Evolutionary conservation across 345 rosid genomes (phyloP), one percentile per base, ranked within the genome.

Genomic region (Schrenkiella parvula): DNA sequence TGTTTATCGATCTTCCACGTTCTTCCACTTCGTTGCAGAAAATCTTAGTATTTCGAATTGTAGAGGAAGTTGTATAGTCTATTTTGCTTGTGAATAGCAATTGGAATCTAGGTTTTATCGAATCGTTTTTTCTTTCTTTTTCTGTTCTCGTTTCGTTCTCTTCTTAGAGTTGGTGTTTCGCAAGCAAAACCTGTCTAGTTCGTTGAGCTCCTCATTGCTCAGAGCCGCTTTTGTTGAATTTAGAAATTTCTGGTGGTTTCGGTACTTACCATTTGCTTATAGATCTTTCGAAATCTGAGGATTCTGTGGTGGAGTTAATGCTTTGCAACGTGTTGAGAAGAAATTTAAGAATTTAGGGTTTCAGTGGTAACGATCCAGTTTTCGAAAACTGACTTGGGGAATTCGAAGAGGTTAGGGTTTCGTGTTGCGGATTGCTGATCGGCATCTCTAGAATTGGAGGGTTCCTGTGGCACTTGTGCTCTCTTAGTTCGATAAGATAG

Each of bases 221-320:
- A 42, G 52, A 56, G 66, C 58, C 21, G 50, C 39, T 50, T 59
- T 60, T 59, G 48, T 70, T 70, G 66, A 58, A 57, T 46, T 70
- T 26, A 22, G 42, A n/a, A 17, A 22, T 51, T 26, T n/a, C 29
- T 11, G 39, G 26, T 11, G 42, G 51, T 53, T 67, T 67, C 21
- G 62, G 4, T 38, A 10, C 60, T 50, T 65, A 2, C 6, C 4
- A 10, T 39, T 66, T 66, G 43, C n/a, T 57, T 25, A 21, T 21
- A 25, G 25, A 26, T 25, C 34, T 14, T 29, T 70, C 0, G 25
- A 44, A 5, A 41, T 61, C 60, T 26, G 29, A 61, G 60, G 23
- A 19, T 19, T 50, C 31, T 62, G 8, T 38, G 5, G 22, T 29
- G 32, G 59, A 34, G 75, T 69, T 56, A 54, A 41, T 54, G 37